A percentile compares a stretch with the other conserved stretches of the same genome.
Evolutionary conservation across 1,139 yeast species (phyloP).

Genomic region (Saccharomyces hybrid): DNA sequence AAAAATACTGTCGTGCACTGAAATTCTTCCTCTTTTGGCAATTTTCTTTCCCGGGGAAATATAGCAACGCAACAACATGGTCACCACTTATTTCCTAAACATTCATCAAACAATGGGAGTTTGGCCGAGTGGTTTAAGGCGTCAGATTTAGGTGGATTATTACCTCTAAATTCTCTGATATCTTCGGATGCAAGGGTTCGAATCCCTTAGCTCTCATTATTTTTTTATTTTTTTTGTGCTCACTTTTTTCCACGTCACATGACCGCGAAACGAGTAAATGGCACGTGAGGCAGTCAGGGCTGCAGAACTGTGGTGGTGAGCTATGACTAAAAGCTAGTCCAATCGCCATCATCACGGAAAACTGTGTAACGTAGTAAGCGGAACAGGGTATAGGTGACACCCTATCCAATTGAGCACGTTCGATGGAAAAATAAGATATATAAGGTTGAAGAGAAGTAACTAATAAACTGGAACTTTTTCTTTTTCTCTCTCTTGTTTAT

Average conservation of each 20-base stretch:
- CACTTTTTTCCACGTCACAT: not conserved
- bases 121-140: slow-evolving; percentile 10
- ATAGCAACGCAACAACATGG: no score
- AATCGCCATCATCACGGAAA: not conserved
- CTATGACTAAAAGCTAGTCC: not conserved
- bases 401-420: not conserved
- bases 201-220: slow-evolving; percentile 8
- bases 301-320: not conserved
- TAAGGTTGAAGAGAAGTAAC: not conserved
- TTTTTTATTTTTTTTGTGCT: slow-evolving; percentile 4
- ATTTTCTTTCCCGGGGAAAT: no score
- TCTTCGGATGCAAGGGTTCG: slow-evolving; percentile 10
- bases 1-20: no score
- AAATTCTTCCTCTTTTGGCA: no score
- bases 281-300: not conserved
- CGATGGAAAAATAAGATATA: not conserved
- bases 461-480: not conserved
- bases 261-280: not conserved
- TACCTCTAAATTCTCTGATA: slow-evolving; percentile 8
- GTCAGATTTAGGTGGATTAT: slow-evolving; percentile 8
- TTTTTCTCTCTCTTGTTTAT: not conserved
- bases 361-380: not conserved
- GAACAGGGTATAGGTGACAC: not conserved
- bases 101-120: slow-evolving; percentile 6
- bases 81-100: no score